These are phyloP conservation scores for Candida wancherniae DNA, from an alignment of 805 yeast genomes.

Conservation along the genomic window DNA sequence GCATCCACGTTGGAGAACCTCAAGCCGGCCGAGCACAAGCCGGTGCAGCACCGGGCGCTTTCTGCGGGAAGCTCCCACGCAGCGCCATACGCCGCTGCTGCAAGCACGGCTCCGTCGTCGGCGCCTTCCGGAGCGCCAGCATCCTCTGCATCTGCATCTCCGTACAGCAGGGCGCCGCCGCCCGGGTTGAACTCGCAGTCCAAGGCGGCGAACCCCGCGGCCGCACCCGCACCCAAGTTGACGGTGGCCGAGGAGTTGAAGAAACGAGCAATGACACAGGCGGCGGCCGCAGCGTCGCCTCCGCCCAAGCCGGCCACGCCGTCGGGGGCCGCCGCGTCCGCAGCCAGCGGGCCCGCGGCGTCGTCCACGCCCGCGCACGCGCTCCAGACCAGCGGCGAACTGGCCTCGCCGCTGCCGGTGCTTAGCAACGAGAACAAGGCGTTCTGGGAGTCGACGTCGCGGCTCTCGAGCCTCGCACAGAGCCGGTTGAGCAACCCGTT, in stretches of 20 bases:
- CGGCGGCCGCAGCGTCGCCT: conserved; percentile 8
- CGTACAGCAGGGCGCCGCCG: conserved; percentile 16
- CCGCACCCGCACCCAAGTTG: conserved; percentile 5
- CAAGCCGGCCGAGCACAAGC: background rate
- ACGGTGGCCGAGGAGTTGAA: conserved; percentile 17
- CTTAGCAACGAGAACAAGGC: conserved; percentile 4
- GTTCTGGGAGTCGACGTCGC: conserved; percentile 21
- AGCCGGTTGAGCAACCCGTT: conserved; percentile 48
- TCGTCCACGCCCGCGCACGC: background rate
- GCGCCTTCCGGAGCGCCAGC: conserved; percentile 4
- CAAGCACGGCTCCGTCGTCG: background rate
- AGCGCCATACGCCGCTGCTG: too few relatives aligned
- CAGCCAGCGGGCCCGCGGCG: background rate
- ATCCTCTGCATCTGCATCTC: conserved; percentile 2
- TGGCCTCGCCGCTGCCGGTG: conserved; percentile 19
- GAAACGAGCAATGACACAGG: conserved; percentile 15
- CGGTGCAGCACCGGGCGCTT: conserved; percentile 1
- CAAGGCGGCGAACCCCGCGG: conserved; percentile 14
- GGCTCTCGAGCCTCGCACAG: conserved; percentile 29
- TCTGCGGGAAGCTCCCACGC: too few relatives aligned
- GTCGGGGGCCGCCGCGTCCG: background rate
- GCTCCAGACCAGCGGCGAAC: conserved; percentile 4
- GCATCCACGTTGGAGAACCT: too few relatives aligned
- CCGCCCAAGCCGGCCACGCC: conserved; percentile 1
- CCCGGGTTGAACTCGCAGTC: conserved; percentile 15